Base-by-base conservation (phyloP, 495 filamentous ascomycete species). In the Oidiodendron maius region DNA sequence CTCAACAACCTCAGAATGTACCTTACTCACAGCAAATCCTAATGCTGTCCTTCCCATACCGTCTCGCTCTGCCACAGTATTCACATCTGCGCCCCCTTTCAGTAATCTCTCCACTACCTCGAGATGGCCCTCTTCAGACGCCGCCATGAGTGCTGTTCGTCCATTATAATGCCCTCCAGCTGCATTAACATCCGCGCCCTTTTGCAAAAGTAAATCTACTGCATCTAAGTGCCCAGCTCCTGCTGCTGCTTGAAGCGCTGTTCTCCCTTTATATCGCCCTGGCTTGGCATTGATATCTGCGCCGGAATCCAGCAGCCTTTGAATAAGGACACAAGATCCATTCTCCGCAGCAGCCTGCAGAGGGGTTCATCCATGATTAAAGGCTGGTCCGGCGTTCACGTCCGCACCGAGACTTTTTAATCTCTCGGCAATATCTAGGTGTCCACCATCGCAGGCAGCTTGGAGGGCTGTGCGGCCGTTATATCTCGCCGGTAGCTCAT, bases 1-100 rank as follows among this genome's bases (percentile, higher is more conserved):
- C 32, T 52, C 9, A 10, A 61, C 58, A 2, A 61, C 41, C 15
- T 52, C 48, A 4, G 45, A 13, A 39, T 61, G 55, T 3, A 62
- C 61, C 18, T 16, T 45, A 32, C 56, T 59, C 2, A 58, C 57
- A 2, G 63, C 64, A 1, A 55, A 58, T 50, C 64, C 57, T 12
- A 69, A 46, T 1, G 61, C 58, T 20, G 55, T 58, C 16, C 58
- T 55, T n/a, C 60, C 53, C 2, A n/a, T 18, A 15, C 18, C 45
- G 1, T 13, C 38, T 5, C 54, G 38, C 3, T 44, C 16, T 8
- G 55, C 60, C 35, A 13, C 18, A 13, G n/a, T 17, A 44, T 65
- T 62, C 18, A 68, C 46, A 17, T 68, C 42, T 15, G 35, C 4
- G 4, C 35, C 35, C 13, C 35, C 35, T 5, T 37, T 17, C 35